Percentiles rank a stretch among this genome's conserved stretches.
Evolutionary conservation across 2,329 filamentous ascomycete genomes (phyloP).

Genomic region (Aschersonia sp.): DNA sequence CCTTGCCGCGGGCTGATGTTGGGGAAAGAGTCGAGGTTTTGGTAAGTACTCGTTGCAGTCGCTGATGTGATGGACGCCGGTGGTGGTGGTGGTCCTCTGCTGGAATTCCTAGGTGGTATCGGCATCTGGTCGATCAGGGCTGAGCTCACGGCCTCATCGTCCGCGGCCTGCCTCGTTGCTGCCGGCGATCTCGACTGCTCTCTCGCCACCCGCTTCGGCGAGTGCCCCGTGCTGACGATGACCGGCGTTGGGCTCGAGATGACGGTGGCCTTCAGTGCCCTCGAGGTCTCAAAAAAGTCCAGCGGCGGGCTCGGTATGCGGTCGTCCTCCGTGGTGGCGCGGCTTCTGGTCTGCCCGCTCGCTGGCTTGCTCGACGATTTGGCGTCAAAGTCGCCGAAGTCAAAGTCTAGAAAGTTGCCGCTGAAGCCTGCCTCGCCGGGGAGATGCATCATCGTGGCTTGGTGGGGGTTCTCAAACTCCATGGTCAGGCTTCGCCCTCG

Average conservation of each 20-base stretch:
- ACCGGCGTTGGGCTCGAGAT: no score
- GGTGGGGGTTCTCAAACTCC: constrained; percentile 13
- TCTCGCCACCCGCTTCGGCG: no score
- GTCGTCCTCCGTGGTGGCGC: no score
- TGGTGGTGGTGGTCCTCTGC: background rate
- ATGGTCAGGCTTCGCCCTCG: constrained; percentile 33
- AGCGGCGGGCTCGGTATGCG: no score
- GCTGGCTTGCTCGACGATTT: constrained; percentile 3
- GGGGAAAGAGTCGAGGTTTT: background rate
- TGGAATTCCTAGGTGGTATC: background rate
- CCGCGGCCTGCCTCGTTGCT: background rate
- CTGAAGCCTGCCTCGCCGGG: constrained; percentile 17
- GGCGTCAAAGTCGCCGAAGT: constrained; percentile 19
- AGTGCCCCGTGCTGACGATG: no score
- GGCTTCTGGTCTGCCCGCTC: no score
- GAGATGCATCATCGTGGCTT: constrained; percentile 7
- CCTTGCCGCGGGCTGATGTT: constrained; percentile 3
- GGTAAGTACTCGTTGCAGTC: background rate
- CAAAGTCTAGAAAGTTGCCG: constrained; percentile 22
- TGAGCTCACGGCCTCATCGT: constrained; percentile 1
- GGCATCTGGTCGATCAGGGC: constrained; percentile 3
- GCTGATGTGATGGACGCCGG: background rate
- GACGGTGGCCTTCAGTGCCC: no score
- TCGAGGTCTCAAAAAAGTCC: no score
- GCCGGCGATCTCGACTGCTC: no score